Evolutionary conservation across 805 yeast species (phyloP), one percentile per base, ranked within the genome.

Genomic region (Candida quercuum): DNA sequence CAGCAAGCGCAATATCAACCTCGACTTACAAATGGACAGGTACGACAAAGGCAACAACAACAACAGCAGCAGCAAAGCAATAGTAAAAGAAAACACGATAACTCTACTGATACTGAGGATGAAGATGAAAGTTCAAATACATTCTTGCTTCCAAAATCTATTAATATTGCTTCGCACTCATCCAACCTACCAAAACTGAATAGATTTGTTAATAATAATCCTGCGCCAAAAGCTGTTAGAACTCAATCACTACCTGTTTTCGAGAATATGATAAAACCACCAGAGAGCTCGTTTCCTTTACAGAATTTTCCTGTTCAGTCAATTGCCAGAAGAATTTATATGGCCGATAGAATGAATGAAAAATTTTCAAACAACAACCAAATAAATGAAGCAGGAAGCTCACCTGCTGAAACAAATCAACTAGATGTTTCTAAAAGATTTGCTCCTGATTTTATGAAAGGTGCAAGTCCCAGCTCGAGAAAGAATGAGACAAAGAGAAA

Each of bases 221-320:
- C 71, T 3, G 72, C 72, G n/a, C 72, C 70, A 37, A 67, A 61
- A 46, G 74, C 74, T 5, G 59, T 49, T 22, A 58, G 72, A 49
- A 67, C 74, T 1, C 69, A 65, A 45, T 68, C 74, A 2, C 47
- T 68, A 28, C 74, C 74, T 15, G 46, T 42, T 3, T 53, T 54
- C 36, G 53, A 53, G 8, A 39, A 41, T 17, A 39, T 40, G 45
- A 32, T 45, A 34, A 37, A 40, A 33, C 34, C 37, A 35, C 35
- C 41, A 19, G 25, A 28, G 9, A 33, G 19, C 21, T 32, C 48
- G 40, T 41, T 38, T 25, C 45, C 47, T 20, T 39, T 48, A 21
- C 50, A 48, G 8, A 43, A 52, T 14, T 43, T 48, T 22, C 57
- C 57, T 14, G 47, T 43, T 13, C 47, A 49, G n/a, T 51, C 57